Evolutionary conservation across 2,329 filamentous ascomycete genomes (phyloP).

Genomic region (Ilyonectria robusta): DNA sequence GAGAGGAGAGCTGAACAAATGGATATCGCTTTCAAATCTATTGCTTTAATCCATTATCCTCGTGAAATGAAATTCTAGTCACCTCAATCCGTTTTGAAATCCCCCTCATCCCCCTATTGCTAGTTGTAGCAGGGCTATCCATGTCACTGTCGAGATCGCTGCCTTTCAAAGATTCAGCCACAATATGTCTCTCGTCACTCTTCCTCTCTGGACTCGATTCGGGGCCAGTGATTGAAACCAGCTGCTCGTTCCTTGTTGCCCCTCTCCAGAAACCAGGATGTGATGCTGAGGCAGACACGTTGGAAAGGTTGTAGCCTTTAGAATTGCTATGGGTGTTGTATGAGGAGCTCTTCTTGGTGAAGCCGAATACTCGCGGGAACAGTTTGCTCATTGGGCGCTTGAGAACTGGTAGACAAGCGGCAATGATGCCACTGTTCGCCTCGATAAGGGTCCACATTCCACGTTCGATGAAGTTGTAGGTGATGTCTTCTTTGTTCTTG

Average conservation of each 20-base stretch:
- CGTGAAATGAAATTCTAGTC: constrained; percentile 11
- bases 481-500: constrained; percentile 50
- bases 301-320: constrained; percentile 25
- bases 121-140: not conserved
- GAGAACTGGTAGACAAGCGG: constrained; percentile 53
- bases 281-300: constrained; percentile 9
- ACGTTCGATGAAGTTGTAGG: constrained; percentile 44
- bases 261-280: constrained; percentile 24
- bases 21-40: no score
- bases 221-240: constrained; percentile 21
- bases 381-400: constrained; percentile 36
- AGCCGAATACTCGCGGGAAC: constrained; percentile 36
- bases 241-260: constrained; percentile 4
- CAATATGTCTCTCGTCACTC: constrained; percentile 24
- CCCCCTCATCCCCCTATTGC: not conserved
- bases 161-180: constrained; percentile 18
- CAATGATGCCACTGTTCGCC: constrained; percentile 55
- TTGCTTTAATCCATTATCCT: not conserved
- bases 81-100: constrained; percentile 22
- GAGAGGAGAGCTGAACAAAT: no score
- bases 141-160: constrained; percentile 22
- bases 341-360: constrained; percentile 30
- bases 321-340: constrained; percentile 16
- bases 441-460: constrained; percentile 56
- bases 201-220: constrained; percentile 5